Conservation (phyloP, 2,329 filamentous ascomycete species). For the Cadophora malorum region DNA sequence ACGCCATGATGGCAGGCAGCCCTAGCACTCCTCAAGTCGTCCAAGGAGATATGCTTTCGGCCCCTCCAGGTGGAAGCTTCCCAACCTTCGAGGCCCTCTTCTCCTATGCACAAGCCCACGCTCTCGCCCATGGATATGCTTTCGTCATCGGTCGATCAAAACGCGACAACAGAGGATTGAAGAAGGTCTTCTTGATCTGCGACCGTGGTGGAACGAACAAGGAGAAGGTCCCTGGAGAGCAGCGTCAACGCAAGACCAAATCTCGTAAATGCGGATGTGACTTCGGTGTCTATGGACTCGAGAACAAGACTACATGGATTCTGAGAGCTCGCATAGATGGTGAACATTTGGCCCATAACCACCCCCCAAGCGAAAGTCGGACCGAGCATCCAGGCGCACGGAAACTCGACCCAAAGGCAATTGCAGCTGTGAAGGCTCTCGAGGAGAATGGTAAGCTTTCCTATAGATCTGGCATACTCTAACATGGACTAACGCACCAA, state of each 20-base stretch:
- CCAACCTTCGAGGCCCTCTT: constrained; percentile 69
- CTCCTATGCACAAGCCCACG: constrained; percentile 68
- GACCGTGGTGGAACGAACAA: constrained; percentile 72
- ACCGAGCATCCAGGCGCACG: constrained; percentile 70
- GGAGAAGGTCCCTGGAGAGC: constrained; percentile 46
- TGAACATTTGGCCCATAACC: constrained; percentile 65
- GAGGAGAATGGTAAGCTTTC: constrained; percentile 66
- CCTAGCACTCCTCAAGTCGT: constrained; percentile 31
- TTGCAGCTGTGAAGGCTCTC: constrained; percentile 69
- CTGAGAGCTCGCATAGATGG: constrained; percentile 68
- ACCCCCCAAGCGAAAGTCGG: constrained; percentile 70
- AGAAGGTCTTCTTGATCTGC: constrained; percentile 72
- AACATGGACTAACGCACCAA: constrained; percentile 49
- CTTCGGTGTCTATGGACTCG: constrained; percentile 74
- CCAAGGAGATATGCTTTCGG: constrained; percentile 43
- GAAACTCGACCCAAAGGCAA: constrained; percentile 71
- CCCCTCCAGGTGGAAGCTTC: constrained; percentile 68
- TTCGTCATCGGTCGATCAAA: constrained; percentile 73
- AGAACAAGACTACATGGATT: constrained; percentile 71
- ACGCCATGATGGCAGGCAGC: constrained; percentile 32
- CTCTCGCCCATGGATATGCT: constrained; percentile 70
- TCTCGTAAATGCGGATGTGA: constrained; percentile 73
- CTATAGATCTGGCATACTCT: not conserved
- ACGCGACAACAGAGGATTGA: constrained; percentile 67
- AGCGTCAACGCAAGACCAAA: constrained; percentile 64